phyloP scores from a whole-genome alignment of 495 filamentous ascomycete species.

The Annulohypoxylon nitens region DNA sequence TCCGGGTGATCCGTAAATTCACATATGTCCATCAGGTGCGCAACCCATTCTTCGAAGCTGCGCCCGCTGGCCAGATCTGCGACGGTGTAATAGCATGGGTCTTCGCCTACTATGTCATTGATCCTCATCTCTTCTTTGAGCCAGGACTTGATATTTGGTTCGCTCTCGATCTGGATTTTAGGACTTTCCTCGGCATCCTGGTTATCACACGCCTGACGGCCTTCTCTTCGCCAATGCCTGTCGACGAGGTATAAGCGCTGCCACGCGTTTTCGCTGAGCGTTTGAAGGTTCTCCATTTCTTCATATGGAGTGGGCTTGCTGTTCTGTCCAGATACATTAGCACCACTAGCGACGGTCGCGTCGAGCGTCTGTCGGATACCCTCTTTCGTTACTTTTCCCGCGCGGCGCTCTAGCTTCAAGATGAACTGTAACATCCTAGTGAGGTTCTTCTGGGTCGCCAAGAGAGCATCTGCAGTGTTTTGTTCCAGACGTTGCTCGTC shows the following conservation, averaged over 20 bases:
- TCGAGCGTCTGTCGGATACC: slow-evolving; percentile 47
- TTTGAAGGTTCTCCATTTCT: slow-evolving; percentile 44
- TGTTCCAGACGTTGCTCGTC: slow-evolving; percentile 33
- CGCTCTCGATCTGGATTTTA: slow-evolving; percentile 32
- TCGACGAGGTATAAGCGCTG: slow-evolving; percentile 47
- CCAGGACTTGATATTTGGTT: slow-evolving; percentile 31
- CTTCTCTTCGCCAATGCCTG: slow-evolving; percentile 36
- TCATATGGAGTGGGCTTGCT: neutral
- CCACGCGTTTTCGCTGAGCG: slow-evolving; percentile 37
- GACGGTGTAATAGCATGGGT: slow-evolving; percentile 43
- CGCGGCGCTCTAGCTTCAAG: slow-evolving; percentile 47
- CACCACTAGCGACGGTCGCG: slow-evolving; percentile 37
- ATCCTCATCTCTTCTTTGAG: slow-evolving; percentile 32
- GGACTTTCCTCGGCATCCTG: slow-evolving; percentile 15
- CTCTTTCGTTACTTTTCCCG: slow-evolving; percentile 48
- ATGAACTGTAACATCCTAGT: slow-evolving; percentile 48
- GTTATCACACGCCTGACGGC: slow-evolving; percentile 2
- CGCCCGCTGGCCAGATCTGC: slow-evolving; percentile 25
- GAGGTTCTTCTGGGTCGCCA: slow-evolving; percentile 35
- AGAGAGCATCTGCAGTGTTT: slow-evolving; percentile 35
- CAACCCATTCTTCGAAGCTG: slow-evolving; percentile 41
- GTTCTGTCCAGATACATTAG: slow-evolving; percentile 4
- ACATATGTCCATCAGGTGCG: slow-evolving; percentile 32
- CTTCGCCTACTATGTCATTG: slow-evolving; percentile 20
- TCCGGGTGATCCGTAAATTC: slow-evolving; percentile 34